Evolutionary conservation across 768 basidiomycete species (phyloP), one percentile per base, ranked within the genome.

Genomic region (Tylopilus sp.): DNA sequence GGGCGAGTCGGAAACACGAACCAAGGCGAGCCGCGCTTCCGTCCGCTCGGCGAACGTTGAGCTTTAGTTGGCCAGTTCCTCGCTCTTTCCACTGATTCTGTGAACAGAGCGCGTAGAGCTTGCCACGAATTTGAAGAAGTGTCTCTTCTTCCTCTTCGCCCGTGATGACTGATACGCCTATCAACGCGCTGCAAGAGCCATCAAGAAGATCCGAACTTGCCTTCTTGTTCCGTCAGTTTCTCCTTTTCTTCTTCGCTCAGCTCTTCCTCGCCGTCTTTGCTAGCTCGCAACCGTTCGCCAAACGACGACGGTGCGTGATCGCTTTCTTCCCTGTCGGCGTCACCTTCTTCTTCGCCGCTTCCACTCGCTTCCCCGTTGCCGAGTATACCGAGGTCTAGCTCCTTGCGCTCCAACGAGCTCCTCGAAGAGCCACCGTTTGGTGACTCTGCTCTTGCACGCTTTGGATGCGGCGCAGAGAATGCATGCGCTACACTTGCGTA

Each of bases 71-170:
- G 5, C 89, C 89, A 24, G 81, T 85, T 25, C 89, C 89, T 45
- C 84, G 79, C 63, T 92, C 89, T 63, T 83, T 87, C 89, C 89
- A 92, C 53, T 79, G 76, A 65, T 82, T 67, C 73, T 82, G 64
- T 65, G 72, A 29, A 60, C 78, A 75, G 41, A 91, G 74, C 24
- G 78, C 66, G 65, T 81, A 91, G 21, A 92, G 70, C 71, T 92
- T 92, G 45, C 86, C 88, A 51, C 89, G 81, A 17, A 86, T 84
- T 71, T 87, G 86, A 67, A 83, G 81, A 44, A 89, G 69, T 7
- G 86, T 89, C 50, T 86, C 80, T 61, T 92, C 89, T 21, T 89
- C 87, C 66, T 92, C 89, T 69, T 92, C 89, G 10, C 89, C 89
- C 3, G 89, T 92, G 41, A 77, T 68, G 33, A 87, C 87, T 89